Conservation (phyloP, 345 rosid genomes). For the Pistacia vera region DNA sequence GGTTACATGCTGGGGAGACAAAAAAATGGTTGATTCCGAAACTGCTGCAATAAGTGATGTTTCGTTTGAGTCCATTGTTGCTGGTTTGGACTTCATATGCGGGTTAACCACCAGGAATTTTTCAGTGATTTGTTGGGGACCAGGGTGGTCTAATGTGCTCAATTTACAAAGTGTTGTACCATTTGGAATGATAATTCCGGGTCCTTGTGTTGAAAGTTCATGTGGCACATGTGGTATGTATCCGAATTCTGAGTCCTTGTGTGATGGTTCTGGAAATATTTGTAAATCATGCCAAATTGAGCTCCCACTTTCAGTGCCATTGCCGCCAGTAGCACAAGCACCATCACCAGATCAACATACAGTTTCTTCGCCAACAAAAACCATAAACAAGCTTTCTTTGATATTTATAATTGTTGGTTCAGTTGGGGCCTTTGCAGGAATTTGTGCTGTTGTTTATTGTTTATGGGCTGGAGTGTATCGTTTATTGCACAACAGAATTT, state of each 20-base stretch:
- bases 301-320: slow-evolving; percentile 48
- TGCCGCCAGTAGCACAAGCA: slow-evolving; percentile 30
- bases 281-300: slow-evolving; percentile 52
- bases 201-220: slow-evolving; percentile 51
- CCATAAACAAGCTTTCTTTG: slow-evolving; percentile 34
- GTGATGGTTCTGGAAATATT: slow-evolving; percentile 53
- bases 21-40: slow-evolving; percentile 19
- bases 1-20: slow-evolving; percentile 58
- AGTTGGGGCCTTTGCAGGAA: slow-evolving; percentile 45
- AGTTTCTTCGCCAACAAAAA: slow-evolving; percentile 1
- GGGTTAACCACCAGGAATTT: slow-evolving; percentile 53
- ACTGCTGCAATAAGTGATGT: slow-evolving; percentile 11
- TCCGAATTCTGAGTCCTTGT: slow-evolving; percentile 46
- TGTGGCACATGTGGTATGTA: slow-evolving; percentile 48
- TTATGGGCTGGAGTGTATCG: slow-evolving; percentile 26
- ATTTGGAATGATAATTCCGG: slow-evolving; percentile 49
- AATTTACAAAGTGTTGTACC: slow-evolving; percentile 22
- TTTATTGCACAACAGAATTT: slow-evolving; percentile 18
- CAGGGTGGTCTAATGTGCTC: slow-evolving; percentile 40
- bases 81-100: slow-evolving; percentile 50
- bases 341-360: slow-evolving; percentile 19
- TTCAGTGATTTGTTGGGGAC: slow-evolving; percentile 56
- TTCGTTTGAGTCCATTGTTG: slow-evolving; percentile 50
- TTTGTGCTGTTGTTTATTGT: slow-evolving; percentile 40
- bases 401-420: slow-evolving; percentile 47